Conservation (phyloP, 2,329 filamentous ascomycete species). For the Cercospora sp. region DNA sequence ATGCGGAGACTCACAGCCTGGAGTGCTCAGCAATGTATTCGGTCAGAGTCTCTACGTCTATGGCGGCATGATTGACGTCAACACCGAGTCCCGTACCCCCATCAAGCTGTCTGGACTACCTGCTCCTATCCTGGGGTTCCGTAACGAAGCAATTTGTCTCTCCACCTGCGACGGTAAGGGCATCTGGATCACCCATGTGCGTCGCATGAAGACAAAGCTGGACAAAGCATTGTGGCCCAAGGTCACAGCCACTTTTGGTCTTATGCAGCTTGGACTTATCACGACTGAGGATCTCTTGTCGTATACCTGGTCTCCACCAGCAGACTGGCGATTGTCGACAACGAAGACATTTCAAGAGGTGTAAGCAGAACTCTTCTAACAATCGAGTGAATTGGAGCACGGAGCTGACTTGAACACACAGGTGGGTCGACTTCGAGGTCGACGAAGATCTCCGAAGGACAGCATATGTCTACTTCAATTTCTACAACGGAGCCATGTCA, state of each 20-base stretch:
- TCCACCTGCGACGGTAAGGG: constrained; percentile 44
- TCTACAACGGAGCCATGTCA: constrained; percentile 50
- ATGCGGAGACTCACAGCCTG: constrained; percentile 47
- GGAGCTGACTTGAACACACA: background rate
- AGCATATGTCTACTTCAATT: constrained; percentile 47
- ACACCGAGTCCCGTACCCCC: constrained; percentile 18
- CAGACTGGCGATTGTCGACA: constrained; percentile 36
- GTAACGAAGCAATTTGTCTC: constrained; percentile 41
- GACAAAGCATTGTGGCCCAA: constrained; percentile 47
- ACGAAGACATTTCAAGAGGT: constrained; percentile 44
- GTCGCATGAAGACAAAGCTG: constrained; percentile 42
- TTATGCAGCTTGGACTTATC: constrained; percentile 41
- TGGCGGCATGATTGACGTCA: constrained; percentile 45
- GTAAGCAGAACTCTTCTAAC: background rate
- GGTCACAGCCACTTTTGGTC: constrained; percentile 41
- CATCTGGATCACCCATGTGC: constrained; percentile 47
- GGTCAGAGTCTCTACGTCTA: constrained; percentile 45
- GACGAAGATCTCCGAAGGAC: constrained; percentile 35
- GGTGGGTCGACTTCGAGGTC: constrained; percentile 41
- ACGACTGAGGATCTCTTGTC: constrained; percentile 23
- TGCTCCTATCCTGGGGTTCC: constrained; percentile 41
- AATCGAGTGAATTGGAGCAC: background rate
- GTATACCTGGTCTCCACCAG: constrained; percentile 24
- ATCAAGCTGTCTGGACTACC: constrained; percentile 22
- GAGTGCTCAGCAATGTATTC: constrained; percentile 43